Evolutionary conservation across 1,284 basidiomycete species (phyloP).

Genomic region (Xerocomus nothofagi): DNA sequence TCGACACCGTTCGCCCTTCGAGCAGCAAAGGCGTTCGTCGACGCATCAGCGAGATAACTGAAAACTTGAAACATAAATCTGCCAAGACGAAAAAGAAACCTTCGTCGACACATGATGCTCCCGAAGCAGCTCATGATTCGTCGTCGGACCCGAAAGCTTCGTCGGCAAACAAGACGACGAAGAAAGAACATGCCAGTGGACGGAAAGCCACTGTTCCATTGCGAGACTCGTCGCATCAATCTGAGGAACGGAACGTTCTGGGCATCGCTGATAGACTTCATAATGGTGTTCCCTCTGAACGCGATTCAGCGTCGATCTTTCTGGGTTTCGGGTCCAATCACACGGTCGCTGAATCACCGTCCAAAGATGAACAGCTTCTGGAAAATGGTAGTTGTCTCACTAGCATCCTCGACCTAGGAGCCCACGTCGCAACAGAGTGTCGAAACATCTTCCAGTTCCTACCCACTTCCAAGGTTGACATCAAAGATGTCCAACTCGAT

Average conservation of each 20-base stretch:
- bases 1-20: slow-evolving; percentile 17
- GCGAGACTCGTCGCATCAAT: neutral
- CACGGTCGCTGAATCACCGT: neutral
- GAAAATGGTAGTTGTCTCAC: neutral
- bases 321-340: neutral
- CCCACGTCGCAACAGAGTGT: neutral
- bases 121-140: neutral
- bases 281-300: slow-evolving; percentile 1
- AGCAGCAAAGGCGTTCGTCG: slow-evolving; percentile 15
- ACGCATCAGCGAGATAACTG: slow-evolving; percentile 22
- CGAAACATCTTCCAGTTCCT: neutral
- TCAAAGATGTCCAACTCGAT: slow-evolving; percentile 17
- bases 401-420: neutral
- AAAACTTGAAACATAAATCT: slow-evolving; percentile 6
- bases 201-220: slow-evolving; percentile 1
- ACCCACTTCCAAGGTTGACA: neutral
- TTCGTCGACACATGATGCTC: neutral
- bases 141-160: neutral
- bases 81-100: slow-evolving; percentile 7
- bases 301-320: neutral
- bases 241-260: neutral
- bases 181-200: too few relatives aligned
- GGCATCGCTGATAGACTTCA: slow-evolving; percentile 4
- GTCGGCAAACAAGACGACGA: neutral
- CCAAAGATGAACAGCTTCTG: neutral